Base-by-base conservation (phyloP, 306 rosid genomes). In the Neltuma alba region DNA sequence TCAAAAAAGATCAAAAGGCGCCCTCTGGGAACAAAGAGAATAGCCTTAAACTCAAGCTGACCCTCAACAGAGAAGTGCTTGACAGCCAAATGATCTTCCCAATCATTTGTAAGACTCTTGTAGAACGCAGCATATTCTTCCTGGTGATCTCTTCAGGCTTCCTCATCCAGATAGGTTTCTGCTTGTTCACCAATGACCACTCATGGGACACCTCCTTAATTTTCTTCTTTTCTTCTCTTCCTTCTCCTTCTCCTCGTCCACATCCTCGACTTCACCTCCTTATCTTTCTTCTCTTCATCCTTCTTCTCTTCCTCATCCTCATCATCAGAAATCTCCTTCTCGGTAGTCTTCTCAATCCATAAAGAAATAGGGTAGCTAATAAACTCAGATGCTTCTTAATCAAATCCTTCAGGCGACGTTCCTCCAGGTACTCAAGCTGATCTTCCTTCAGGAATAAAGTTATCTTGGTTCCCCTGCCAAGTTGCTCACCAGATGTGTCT, bases 61-160 rank as follows among this genome's bases (percentile, higher is more conserved):
- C 97, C 98, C 84, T 94, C 98, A 40, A 94, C 97, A n/a, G 98
- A 94, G 84, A 94, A 94, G 74, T 94, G 98, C 90, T 94, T 94
- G 34, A 94, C 97, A 37, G 92, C 83, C 76, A 94, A 85, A 79
- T 94, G 97, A 57, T 94, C 98, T 73, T 94, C 98, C 98, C 98
- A 94, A 28, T 94, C 98, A 47, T 94, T 94, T 31, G 98, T 94
- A 7, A 94, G 93, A 82, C 97, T 92, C 88, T 92, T 94, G 40
- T 94, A 94, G 77, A 94, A 94, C 1, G 98, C 98, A 79, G 98
- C 79, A 77, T 94, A 94, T 74, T 94, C 98, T 25, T 94, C 97
- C 81, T 92, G 0, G 83, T 82, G 23, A 94, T 94, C 80, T 94
- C 97, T 52, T 94, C 98, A 1, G 98, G 91, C 91, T 94, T 94